A percentile compares a stretch with the other conserved stretches of the same genome.
Conservation (phyloP, 2,329 filamentous ascomycete species). For the Verticillium dahliae region DNA sequence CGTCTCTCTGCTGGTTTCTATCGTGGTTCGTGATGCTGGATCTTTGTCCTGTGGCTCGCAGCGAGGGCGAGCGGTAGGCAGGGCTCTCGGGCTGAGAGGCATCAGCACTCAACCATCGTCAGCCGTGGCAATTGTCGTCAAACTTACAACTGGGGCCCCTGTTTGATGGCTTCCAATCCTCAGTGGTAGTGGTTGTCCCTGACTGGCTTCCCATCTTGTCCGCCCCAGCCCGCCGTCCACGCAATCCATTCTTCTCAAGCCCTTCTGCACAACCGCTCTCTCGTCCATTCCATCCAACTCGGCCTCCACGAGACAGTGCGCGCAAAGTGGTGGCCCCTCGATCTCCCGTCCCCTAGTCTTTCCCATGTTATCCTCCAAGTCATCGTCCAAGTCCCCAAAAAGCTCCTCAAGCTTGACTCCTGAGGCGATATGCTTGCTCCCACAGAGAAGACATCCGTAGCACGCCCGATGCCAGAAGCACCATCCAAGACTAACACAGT, state of each 20-base stretch:
- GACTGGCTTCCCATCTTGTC: conserved; percentile 30
- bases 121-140: no score
- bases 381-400: conserved; percentile 15
- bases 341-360: conserved; percentile 31
- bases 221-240: conserved; percentile 40
- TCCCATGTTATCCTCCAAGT: neutral
- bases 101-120: neutral
- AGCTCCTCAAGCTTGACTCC: conserved; percentile 27
- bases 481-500: conserved; percentile 53
- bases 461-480: conserved; percentile 53
- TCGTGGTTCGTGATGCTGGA: neutral
- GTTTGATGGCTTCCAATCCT: conserved; percentile 9
- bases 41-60: neutral
- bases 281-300: conserved; percentile 27
- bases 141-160: conserved; percentile 7
- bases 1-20: neutral
- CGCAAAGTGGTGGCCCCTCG: conserved; percentile 41
- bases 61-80: neutral
- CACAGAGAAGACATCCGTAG: conserved; percentile 50
- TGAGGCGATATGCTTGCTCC: conserved; percentile 28
- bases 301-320: conserved; percentile 33
- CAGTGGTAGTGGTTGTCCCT: conserved; percentile 8
- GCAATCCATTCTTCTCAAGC: conserved; percentile 33
- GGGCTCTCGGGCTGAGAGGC: neutral
- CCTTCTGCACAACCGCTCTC: conserved; percentile 28